A percentile compares a stretch with the other conserved stretches of the same genome.
Conservation (phyloP, 192 early-diverging fungal genomes). For the Fimicolochytrium jonesii region DNA sequence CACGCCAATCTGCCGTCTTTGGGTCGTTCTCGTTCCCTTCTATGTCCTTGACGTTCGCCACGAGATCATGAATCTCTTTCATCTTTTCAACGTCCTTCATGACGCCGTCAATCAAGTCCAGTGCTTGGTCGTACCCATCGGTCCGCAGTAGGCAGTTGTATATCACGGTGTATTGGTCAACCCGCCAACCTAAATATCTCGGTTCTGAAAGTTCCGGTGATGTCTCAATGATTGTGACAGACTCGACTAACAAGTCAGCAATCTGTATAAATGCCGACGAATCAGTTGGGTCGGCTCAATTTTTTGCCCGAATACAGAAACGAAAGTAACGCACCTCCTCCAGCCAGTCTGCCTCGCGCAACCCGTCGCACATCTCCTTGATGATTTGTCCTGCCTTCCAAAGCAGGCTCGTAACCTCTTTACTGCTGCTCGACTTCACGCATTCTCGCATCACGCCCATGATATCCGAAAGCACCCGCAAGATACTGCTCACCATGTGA, state of each 20-base stretch:
- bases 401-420: background rate
- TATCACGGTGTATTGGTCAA: conserved; percentile 4
- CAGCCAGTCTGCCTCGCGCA: conserved; percentile 5
- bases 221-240: background rate
- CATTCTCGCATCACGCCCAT: background rate
- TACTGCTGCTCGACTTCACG: background rate
- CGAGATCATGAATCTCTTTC: too few species aligned
- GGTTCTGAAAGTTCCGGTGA: background rate
- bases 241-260: background rate
- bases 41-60: too few species aligned
- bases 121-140: conserved; percentile 5
- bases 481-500: background rate
- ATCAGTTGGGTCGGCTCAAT: background rate
- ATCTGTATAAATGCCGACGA: conserved; percentile 7
- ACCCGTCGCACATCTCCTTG: background rate
- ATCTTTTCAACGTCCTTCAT: too few species aligned
- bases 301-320: background rate
- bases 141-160: background rate
- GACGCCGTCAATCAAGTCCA: too few species aligned
- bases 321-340: background rate
- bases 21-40: too few species aligned
- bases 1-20: background rate
- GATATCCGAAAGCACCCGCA: background rate
- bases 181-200: background rate
- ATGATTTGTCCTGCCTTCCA: conserved; percentile 4